Base-by-base conservation (phyloP, 352 stramenopile species). In the Globisporangium takayamanum region DNA sequence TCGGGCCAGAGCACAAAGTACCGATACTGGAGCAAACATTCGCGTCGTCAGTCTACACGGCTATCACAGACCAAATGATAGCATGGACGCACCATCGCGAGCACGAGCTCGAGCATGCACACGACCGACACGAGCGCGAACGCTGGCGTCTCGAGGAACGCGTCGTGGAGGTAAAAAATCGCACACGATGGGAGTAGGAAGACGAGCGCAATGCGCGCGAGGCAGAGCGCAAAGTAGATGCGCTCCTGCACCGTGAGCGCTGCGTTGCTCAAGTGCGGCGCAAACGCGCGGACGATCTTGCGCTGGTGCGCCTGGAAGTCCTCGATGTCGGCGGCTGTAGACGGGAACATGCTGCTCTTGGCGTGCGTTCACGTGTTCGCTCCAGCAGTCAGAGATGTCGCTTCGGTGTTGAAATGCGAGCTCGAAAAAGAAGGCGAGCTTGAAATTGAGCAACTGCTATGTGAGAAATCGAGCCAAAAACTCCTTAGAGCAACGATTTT, bases 1-100 rank as follows among this genome's bases (percentile, higher is more conserved):
- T 92, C 82, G 8, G 82, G 82, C 80, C 80, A 90, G 16, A 88
- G 45, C n/a, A 89, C 59, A 15, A 65, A 76, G 64, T 79, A 87
- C 5, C 82, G 80, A 61, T 92, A 79, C 82, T 92, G 51, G 41
- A 14, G 64, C 11, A 45, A 57, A 5, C 28, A 33, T 26, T 52
- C 14, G 11, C 15, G 28, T 47, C n/a, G 57, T 37, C 57, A 47
- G 14, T 20, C 37, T 15, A 8, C 26, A 12, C 14, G 5, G 7
- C 11, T 42, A 53, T 26, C 16, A n/a, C n/a, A 18, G 3, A 22
- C 3, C 30, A 28, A 18, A 49, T n/a, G 22, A 28, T 33, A 14
- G 20, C 28, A 28, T 4, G 12, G 5, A 62, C 74, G 41, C 54
- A 88, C 78, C 59, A 92, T 52, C 3, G 70, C 72, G 55, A 81